Evolutionary conservation across 805 yeast species (phyloP), one percentile per base, ranked within the genome.

Genomic region (Barnettozyma pratensis): DNA sequence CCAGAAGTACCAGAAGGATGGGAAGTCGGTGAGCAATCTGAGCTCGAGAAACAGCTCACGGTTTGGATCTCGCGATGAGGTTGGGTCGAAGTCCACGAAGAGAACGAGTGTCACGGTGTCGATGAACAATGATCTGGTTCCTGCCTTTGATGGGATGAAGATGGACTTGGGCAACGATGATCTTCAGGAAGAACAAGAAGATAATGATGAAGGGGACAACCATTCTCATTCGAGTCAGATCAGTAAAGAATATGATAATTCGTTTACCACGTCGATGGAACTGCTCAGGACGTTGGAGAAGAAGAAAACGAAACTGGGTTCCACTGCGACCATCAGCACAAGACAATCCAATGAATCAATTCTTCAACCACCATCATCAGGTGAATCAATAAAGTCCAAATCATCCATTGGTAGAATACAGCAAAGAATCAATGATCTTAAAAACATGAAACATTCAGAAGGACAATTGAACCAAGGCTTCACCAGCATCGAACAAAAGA

Each of bases 131-230:
- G 63, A 54, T 8, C 26, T 58, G 31, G 50, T 59, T 3, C 63
- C 63, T 1, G 63, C 63, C 3, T 59, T 59, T 40, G 54, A 52
- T 31, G 55, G 52, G 29, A 37, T 59, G 49, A 56, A 51, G 37
- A 58, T 59, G 49, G 63, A 58, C 28, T 8, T 59, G 4, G 58
- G 39, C 19, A 47, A 47, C 4, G 51, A 44, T 12, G n/a, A 29
- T 14, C 28, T 28, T 19, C 28, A 11, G 28, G 34, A 29, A 28
- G 41, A 37, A 30, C 44, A 38, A 2, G 41, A 26, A 12, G 35
- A 6, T 7, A 38, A 25, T 3, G 37, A 5, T 14, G 37, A 34
- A 6, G 27, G 10, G 6, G 40, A 29, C 10, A 9, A 11, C 11
- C 27, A 39, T 29, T 42, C 45, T 4, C 38, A 26, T 14, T n/a